Conservation (phyloP, 176 grass and related monocot species). For the Juncus effusus region DNA sequence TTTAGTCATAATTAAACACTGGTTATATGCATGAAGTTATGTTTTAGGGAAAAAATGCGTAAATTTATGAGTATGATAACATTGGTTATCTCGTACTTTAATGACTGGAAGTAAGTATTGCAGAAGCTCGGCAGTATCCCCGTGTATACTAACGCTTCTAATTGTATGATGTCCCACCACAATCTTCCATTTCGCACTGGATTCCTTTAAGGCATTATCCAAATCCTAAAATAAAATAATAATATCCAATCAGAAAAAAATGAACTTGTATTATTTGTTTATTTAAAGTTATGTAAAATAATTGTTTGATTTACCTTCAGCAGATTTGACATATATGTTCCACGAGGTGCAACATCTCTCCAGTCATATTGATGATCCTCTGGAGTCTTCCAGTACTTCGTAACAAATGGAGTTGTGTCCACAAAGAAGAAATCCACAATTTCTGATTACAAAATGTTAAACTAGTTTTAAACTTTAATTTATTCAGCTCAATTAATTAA, state of each 20-base stretch:
- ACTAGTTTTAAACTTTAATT: background rate
- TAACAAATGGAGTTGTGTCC: slow-evolving; percentile 63
- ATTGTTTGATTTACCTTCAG: slow-evolving; percentile 35
- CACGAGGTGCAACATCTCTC: slow-evolving; percentile 48
- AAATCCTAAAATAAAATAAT: slow-evolving; percentile 35
- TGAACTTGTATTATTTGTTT: background rate
- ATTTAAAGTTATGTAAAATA: background rate
- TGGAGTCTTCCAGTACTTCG: slow-evolving; percentile 50
- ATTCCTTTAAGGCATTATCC: slow-evolving; percentile 35
- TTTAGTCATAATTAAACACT: background rate
- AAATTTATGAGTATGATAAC: background rate
- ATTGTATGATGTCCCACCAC: slow-evolving; percentile 70
- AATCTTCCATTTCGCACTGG: slow-evolving; percentile 57
- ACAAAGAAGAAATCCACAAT: slow-evolving; percentile 55
- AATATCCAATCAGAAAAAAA: background rate
- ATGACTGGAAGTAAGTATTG: slow-evolving; percentile 52
- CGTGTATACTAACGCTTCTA: slow-evolving; percentile 49
- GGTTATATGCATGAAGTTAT: background rate
- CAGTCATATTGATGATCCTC: slow-evolving; percentile 43
- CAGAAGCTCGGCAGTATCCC: slow-evolving; percentile 55
- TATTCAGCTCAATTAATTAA: background rate
- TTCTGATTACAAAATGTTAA: slow-evolving; percentile 13
- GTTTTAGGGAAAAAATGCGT: too few species aligned
- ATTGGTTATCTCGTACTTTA: slow-evolving; percentile 25
- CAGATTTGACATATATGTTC: slow-evolving; percentile 42